A percentile compares a stretch with the other conserved stretches of the same genome.
These are phyloP conservation scores for Amphibolis antarctica DNA, from an alignment of 106 monocot genomes.

Conservation along the genomic window DNA sequence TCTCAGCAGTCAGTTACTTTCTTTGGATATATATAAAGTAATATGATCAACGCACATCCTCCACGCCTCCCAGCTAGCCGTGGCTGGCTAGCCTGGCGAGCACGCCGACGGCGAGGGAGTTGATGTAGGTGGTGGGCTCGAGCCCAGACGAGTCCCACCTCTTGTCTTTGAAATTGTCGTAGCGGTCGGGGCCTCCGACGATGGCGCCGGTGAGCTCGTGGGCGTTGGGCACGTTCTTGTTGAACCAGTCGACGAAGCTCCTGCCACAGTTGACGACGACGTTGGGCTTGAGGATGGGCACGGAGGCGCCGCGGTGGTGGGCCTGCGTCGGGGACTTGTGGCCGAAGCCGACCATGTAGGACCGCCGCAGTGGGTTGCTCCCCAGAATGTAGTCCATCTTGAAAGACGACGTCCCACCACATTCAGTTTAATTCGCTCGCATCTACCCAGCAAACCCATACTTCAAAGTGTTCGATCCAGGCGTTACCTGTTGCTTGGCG, in stretches of 20 bases:
- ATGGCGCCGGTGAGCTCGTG: constrained; percentile 87
- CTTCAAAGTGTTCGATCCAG: no score
- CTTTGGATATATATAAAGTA: no score
- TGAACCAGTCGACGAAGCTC: constrained; percentile 69
- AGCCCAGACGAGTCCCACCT: constrained; percentile 36
- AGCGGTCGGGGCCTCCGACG: constrained; percentile 66
- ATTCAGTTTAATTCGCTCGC: not conserved
- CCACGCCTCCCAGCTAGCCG: not conserved
- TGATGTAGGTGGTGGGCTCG: constrained; percentile 84
- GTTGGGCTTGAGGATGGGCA: constrained; percentile 24
- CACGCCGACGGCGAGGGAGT: constrained; percentile 71
- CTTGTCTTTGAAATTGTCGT: constrained; percentile 65
- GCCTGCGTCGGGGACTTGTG: constrained; percentile 46
- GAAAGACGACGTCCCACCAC: constrained; percentile 4
- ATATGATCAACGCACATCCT: no score
- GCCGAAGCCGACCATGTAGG: constrained; percentile 87
- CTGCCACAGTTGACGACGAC: constrained; percentile 35
- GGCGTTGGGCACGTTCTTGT: constrained; percentile 39
- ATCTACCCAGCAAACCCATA: not conserved
- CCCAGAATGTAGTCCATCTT: constrained; percentile 93
- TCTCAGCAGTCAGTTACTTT: no score
- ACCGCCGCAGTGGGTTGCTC: constrained; percentile 50
- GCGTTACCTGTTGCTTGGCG: constrained; percentile 91
- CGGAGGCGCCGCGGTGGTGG: constrained; percentile 75
- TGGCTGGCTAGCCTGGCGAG: constrained; percentile 64